phyloP scores from a whole-genome alignment of 129 eudicot genomes.

The Kitagawia praeruptora region DNA sequence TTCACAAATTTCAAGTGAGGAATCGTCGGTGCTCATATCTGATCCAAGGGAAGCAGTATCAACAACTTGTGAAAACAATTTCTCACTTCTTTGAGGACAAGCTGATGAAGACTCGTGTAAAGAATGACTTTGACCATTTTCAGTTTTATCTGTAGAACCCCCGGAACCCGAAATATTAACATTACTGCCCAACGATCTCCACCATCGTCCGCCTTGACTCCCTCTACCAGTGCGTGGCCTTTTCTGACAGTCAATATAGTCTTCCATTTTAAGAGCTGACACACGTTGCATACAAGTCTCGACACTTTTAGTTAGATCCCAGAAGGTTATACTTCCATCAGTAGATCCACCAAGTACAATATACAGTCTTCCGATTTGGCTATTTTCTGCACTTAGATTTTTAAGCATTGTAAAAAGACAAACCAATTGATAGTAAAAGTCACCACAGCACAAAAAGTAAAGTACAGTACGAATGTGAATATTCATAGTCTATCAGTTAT shows the following conservation, averaged over 20 bases:
- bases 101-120: constrained; percentile 15
- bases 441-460: not conserved
- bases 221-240: constrained; percentile 98
- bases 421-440: not conserved
- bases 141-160: constrained; percentile 11
- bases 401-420: not conserved
- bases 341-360: constrained; percentile 75
- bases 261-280: constrained; percentile 42
- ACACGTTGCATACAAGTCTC: constrained; percentile 50
- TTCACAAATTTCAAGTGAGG: constrained; percentile 28
- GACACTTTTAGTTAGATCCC: constrained; percentile 76
- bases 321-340: constrained; percentile 87
- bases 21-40: constrained; percentile 17
- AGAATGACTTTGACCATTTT: constrained; percentile 11
- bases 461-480: not conserved
- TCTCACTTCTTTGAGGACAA: constrained; percentile 3
- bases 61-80: not conserved
- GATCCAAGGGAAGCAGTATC: constrained; percentile 18
- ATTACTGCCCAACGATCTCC: constrained; percentile 49
- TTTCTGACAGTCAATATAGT: constrained; percentile 48
- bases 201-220: constrained; percentile 96
- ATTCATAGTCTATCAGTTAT: not conserved
- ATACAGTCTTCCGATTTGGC: constrained; percentile 39
- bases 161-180: constrained; percentile 11
- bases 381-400: constrained; percentile 32